These are phyloP conservation scores for Sclerotinia nivalis DNA, from an alignment of 2,329 filamentous ascomycete genomes.

Conservation along the genomic window DNA sequence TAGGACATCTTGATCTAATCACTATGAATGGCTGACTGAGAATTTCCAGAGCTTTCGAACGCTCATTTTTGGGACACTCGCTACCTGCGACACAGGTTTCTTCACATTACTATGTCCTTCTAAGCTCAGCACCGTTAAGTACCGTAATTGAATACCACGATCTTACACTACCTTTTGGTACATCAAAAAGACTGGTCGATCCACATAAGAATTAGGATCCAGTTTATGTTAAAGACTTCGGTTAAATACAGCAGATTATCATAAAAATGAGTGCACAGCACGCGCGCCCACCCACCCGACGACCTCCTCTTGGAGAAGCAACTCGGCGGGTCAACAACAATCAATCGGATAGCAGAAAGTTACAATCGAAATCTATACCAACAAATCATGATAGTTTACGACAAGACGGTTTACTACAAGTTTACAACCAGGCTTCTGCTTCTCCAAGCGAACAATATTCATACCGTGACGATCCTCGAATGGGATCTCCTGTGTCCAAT, in stretches of 20 bases:
- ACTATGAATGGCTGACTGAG: conserved; percentile 6
- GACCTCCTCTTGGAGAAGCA: conserved; percentile 40
- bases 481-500: conserved; percentile 38
- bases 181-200: background rate
- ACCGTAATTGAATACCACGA: background rate
- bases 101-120: conserved; percentile 17
- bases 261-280: conserved; percentile 32
- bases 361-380: conserved; percentile 28
- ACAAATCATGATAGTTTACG: conserved; percentile 37
- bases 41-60: background rate
- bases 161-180: background rate
- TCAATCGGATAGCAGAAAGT: conserved; percentile 24
- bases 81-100: background rate
- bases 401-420: conserved; percentile 31
- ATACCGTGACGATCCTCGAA: conserved; percentile 25
- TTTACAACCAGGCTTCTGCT: conserved; percentile 22
- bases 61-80: conserved; percentile 17
- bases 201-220: background rate
- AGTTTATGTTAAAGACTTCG: background rate
- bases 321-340: conserved; percentile 40
- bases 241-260: background rate
- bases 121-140: background rate
- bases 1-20: background rate
- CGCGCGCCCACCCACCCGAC: conserved; percentile 36
- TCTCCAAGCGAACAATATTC: conserved; percentile 26